Percentiles rank a stretch among this genome's conserved stretches.
phyloP scores from a whole-genome alignment of 169 alveolate genomes.

The Plasmodium fragile region DNA sequence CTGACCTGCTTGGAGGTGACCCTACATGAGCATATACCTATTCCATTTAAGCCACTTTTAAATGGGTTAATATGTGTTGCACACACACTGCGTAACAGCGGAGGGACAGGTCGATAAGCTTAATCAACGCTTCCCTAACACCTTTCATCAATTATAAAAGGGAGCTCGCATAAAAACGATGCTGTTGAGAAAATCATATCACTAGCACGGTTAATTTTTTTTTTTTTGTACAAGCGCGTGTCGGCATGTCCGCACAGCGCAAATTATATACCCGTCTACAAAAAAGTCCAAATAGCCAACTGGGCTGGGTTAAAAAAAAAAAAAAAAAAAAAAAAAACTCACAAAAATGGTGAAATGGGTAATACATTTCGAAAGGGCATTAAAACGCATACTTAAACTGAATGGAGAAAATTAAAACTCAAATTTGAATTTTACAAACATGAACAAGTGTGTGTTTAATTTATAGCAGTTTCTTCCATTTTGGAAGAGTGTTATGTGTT shows the following conservation, averaged over 20 bases:
- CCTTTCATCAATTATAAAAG: neutral
- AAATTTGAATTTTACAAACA: neutral
- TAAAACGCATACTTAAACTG: neutral
- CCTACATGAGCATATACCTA: neutral
- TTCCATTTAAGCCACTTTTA: neutral
- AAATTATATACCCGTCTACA: neutral
- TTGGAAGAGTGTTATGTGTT: neutral
- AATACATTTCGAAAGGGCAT: neutral
- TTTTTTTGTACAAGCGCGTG: neutral
- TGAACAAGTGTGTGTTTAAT: neutral
- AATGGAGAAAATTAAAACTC: neutral
- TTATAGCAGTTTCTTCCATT: neutral
- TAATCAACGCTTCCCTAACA: neutral
- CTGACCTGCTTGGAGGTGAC: neutral
- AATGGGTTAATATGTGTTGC: neutral
- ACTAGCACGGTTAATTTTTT: neutral
- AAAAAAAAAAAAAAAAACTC: neutral
- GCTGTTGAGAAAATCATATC: neutral
- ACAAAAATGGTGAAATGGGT: neutral
- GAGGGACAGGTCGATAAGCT: neutral
- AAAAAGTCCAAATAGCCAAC: neutral
- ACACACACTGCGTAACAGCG: neutral
- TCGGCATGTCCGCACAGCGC: neutral
- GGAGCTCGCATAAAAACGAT: neutral
- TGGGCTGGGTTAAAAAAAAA: neutral